Conservation (phyloP, 2,329 filamentous ascomycete species). For the Acrodontium crateriforme region DNA sequence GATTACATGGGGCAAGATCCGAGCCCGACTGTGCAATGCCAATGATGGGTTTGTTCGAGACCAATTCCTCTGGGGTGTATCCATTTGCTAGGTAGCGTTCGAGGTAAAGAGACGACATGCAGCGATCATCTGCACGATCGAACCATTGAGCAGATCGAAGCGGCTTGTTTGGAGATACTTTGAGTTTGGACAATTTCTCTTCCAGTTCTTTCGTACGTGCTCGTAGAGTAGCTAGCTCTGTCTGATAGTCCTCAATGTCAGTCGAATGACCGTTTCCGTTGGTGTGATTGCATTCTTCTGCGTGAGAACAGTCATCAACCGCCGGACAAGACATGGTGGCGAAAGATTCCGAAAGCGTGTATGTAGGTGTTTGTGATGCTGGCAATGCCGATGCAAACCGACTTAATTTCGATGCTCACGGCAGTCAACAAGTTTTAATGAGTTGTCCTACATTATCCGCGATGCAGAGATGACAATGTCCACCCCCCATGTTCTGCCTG, state of each 20-base stretch:
- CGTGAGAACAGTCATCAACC: slow-evolving; percentile 4
- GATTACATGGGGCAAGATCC: slow-evolving; percentile 19
- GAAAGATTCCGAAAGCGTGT: too few relatives aligned
- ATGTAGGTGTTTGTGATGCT: too few relatives aligned
- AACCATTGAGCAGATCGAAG: slow-evolving; percentile 19
- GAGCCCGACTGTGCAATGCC: slow-evolving; percentile 19
- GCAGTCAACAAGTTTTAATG: too few relatives aligned
- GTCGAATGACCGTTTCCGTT: slow-evolving; percentile 4
- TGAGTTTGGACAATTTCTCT: slow-evolving; percentile 13
- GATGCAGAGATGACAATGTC: too few relatives aligned
- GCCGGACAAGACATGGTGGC: not conserved
- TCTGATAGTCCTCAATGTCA: slow-evolving; percentile 21
- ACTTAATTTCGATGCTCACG: too few relatives aligned
- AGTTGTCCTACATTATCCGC: too few relatives aligned
- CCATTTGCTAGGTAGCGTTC: slow-evolving; percentile 20
- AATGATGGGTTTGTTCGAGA: slow-evolving; percentile 17
- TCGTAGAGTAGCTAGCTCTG: slow-evolving; percentile 15
- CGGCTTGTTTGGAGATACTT: slow-evolving; percentile 5
- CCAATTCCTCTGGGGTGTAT: slow-evolving; percentile 16
- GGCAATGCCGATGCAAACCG: too few relatives aligned
- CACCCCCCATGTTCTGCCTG: too few relatives aligned
- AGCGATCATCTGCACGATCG: slow-evolving; percentile 15
- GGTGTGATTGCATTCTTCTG: slow-evolving; percentile 3
- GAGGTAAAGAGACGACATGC: slow-evolving; percentile 18
- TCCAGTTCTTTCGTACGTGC: slow-evolving; percentile 17